phyloP scores from a whole-genome alignment of 805 yeast genomes.

The Isabelozyma gotoi region DNA sequence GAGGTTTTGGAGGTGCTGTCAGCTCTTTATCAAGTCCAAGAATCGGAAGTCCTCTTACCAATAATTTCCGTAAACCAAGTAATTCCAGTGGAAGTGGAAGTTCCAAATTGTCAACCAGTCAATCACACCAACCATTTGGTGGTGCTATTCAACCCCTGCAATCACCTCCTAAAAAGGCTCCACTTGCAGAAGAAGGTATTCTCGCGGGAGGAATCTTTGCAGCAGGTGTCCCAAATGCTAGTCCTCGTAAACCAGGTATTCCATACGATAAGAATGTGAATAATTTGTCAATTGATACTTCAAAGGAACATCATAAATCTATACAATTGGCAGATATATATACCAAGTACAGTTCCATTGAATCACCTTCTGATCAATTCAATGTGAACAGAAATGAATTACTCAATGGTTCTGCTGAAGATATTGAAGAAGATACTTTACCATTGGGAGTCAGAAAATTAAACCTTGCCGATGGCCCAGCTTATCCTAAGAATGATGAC shows the following conservation, averaged over 20 bases:
- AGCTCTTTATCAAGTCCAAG: conserved; percentile 48
- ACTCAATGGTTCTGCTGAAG: conserved; percentile 37
- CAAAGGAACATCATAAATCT: conserved; percentile 26
- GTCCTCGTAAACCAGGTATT: background rate
- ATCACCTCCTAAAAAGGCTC: background rate
- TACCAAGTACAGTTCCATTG: conserved; percentile 39
- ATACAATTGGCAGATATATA: conserved; percentile 44
- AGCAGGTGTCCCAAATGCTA: background rate
- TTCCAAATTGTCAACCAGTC: background rate
- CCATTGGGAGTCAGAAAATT: conserved; percentile 30
- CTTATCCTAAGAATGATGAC: conserved; percentile 37
- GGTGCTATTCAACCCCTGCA: background rate
- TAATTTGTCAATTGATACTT: background rate
- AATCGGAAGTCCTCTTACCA: background rate
- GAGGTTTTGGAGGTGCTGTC: conserved; percentile 62
- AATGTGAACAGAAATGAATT: conserved; percentile 31
- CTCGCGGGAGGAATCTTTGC: background rate
- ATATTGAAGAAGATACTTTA: conserved; percentile 31
- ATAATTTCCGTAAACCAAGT: conserved; percentile 4
- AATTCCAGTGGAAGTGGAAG: background rate
- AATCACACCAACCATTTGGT: background rate
- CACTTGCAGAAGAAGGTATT: background rate
- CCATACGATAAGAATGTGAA: background rate
- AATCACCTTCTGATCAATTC: conserved; percentile 41
- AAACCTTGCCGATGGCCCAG: conserved; percentile 22